Base-by-base conservation (phyloP, 2,329 filamentous ascomycete genomes). In the Gnomoniopsis smithogilvyi region DNA sequence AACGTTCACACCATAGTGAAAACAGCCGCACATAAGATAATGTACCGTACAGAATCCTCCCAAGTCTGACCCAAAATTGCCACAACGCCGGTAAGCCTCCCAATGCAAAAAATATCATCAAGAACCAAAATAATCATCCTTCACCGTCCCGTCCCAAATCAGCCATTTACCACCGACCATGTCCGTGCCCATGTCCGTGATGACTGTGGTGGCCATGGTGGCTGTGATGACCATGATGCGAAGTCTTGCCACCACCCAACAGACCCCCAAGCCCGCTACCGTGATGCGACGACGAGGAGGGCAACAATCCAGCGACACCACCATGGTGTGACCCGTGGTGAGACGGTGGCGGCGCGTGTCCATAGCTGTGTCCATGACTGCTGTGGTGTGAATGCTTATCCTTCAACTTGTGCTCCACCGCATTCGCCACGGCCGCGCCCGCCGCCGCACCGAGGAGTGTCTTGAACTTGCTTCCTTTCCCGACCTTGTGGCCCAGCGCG, bases 381-480 rank as follows among this genome's bases (percentile, higher is more conserved):
- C 67, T 60, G 45, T 68, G n/a, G n/a, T n/a, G n/a, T n/a, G n/a
- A n/a, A n/a, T n/a, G 60, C 8, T 48, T 51, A 10, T 70, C 69
- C 68, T 76, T 70, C 8, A 76, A 45, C 57, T 78, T 77, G 54
- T 76, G 66, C 67, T 80, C 78, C 41, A 84, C 67, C 19, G 78
- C 70, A 63, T 85, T 85, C 8, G 83, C 83, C 2, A 78, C 79
- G 14, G 84, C 74, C 0, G 81, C 82, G 24, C 84, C 84, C 12
- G 78, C 80, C 2, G 83, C 75, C 8, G 77, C 72, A 0, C 82
- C 82, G 1, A 79, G 74, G 6, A 84, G 64, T 2, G 82, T 81
- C 24, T 80, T 80, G 38, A 86, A 66, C 51, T 78, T 72, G 33
- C 60, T 61, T 7, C 82, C 81, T 55, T 80, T 80, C 21, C 82